phyloP scores from a whole-genome alignment of 257 asterid genomes.

The Jacaranda copaia region DNA sequence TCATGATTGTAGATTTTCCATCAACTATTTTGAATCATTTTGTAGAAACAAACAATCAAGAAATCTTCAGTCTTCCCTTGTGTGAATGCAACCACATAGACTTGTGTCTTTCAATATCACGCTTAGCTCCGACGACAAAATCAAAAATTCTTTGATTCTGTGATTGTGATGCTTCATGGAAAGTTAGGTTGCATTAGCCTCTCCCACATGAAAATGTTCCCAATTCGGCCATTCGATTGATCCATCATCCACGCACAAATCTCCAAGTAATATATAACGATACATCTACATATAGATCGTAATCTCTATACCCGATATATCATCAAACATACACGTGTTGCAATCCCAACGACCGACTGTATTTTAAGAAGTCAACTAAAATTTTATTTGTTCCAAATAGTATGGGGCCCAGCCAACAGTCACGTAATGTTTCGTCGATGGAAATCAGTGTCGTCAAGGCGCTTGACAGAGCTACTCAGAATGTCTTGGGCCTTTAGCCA shows the following conservation, averaged over 20 bases:
- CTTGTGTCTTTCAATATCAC: neutral
- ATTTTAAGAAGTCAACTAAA: neutral
- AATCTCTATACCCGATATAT: neutral
- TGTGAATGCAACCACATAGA: neutral
- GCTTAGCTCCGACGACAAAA: conserved; percentile 7
- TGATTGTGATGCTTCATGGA: conserved; percentile 20
- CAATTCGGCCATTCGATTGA: neutral
- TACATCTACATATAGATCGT: neutral
- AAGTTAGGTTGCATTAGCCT: conserved; percentile 7
- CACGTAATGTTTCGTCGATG: conserved; percentile 28
- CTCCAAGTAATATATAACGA: neutral
- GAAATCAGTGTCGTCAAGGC: conserved; percentile 28
- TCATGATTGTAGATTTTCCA: neutral
- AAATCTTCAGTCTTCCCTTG: neutral
- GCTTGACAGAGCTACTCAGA: too few relatives aligned
- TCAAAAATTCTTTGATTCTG: conserved; percentile 1
- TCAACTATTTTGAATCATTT: neutral
- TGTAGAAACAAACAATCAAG: neutral
- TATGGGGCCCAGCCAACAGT: conserved; percentile 34
- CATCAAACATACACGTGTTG: too few relatives aligned
- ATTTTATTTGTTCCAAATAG: neutral
- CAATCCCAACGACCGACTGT: too few relatives aligned
- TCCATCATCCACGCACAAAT: neutral
- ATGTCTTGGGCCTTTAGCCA: too few relatives aligned
- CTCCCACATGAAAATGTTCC: conserved; percentile 42